Evolutionary conservation across 225 moss, liverwort and hornwort species (phyloP), one percentile per base, ranked within the genome.

Genomic region (Sphagnum contortum): DNA sequence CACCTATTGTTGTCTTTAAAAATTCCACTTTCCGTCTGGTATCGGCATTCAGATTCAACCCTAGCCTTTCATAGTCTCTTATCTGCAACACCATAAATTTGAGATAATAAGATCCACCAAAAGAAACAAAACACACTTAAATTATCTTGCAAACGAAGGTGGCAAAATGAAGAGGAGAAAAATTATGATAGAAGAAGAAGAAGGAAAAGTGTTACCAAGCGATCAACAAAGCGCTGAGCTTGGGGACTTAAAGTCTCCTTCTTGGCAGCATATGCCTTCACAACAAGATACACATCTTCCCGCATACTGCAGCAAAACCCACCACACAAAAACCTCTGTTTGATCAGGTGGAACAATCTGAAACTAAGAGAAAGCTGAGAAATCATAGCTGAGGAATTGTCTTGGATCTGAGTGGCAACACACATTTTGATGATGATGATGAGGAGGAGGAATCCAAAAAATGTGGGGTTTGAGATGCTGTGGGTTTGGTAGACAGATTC

Each of bases 31-130:
- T 77, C 70, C 72, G 75, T 77, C 90, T 84, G 12, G 73, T 82
- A 72, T 98, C 96, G 64, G 83, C 66, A 66, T 81, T 79, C 8
- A 98, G 83, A 64, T 92, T 90, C 80, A 98, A 66, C 11, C 96
- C 96, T 55, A 98, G 62, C 60, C 96, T 83, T 75, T 96, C 90
- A 78, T 84, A 96, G 70, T 96, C 95, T 69, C 87, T 88, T 59
- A 96, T 80, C 94, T 94, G 83, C 75, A 79, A 51, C 60, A 50
- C 49, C 55, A 68, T 57, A 51, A 14, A n/a, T 48, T 8, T 48
- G 48, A 29, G 0, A 29, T 29, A 29, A 29, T 29, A 29, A 29
- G 29, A 29, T 29, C 29, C 29, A 29, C 29, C 29, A 29, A 29
- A 29, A 29, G 29, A 29, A 29, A 29, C 29, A 29, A 29, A 29